phyloP scores from a whole-genome alignment of 2,329 filamentous ascomycete genomes.

The Phaeoacremonium minimum region DNA sequence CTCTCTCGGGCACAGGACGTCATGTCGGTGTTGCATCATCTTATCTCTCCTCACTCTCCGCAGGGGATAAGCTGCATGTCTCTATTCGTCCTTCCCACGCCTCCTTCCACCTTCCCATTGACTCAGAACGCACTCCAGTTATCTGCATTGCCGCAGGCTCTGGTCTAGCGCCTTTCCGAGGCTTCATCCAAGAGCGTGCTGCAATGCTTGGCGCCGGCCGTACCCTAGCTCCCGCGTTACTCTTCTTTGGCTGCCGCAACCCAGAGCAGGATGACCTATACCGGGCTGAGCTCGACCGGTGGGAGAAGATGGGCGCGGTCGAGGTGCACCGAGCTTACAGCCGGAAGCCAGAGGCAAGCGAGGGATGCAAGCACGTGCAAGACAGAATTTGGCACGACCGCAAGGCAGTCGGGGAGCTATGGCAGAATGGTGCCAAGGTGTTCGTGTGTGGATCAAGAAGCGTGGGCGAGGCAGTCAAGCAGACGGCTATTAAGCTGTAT shows the following conservation, averaged over 20 bases:
- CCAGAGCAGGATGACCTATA: constrained; percentile 57
- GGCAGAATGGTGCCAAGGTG: constrained; percentile 39
- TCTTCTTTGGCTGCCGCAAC: constrained; percentile 61
- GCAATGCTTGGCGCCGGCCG: constrained; percentile 40
- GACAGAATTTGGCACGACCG: constrained; percentile 41
- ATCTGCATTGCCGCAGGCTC: constrained; percentile 48
- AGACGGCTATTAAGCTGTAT: constrained; percentile 26
- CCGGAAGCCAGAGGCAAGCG: constrained; percentile 36
- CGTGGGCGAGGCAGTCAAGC: constrained; percentile 35
- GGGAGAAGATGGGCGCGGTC: constrained; percentile 58
- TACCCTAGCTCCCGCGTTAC: constrained; percentile 53
- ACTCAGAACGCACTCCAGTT: constrained; percentile 39
- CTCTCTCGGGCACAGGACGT: constrained; percentile 40
- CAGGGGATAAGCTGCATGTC: constrained; percentile 41
- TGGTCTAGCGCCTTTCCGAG: constrained; percentile 58
- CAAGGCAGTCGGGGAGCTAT: constrained; percentile 23
- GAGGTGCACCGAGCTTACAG: constrained; percentile 59
- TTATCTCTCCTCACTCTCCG: constrained; percentile 47
- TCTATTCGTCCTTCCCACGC: constrained; percentile 38
- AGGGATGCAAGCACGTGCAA: constrained; percentile 32
- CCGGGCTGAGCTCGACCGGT: constrained; percentile 49
- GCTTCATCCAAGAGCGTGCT: constrained; percentile 58
- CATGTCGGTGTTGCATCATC: constrained; percentile 55
- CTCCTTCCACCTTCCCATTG: constrained; percentile 43
- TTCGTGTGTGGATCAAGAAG: constrained; percentile 56